Conservation (phyloP, 148 eudicot genomes). For the Chenopodium quinoa region DNA sequence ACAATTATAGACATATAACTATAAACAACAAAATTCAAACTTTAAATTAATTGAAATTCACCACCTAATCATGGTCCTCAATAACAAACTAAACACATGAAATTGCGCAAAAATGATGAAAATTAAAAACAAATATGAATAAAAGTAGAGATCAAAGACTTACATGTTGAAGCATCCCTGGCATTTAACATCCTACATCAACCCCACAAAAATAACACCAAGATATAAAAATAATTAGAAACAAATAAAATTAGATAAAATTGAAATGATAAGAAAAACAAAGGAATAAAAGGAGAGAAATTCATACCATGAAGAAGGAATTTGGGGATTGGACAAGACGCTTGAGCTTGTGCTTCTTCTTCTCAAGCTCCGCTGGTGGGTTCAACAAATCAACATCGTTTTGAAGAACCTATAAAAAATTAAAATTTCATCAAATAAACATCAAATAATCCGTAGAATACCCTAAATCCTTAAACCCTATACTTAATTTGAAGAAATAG, state of each 20-base stretch:
- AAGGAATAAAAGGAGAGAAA: not conserved
- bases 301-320: slow-evolving; percentile 38
- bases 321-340: slow-evolving; percentile 42
- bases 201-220: not conserved
- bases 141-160: not conserved
- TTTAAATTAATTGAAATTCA: too few relatives aligned
- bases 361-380: slow-evolving; percentile 40
- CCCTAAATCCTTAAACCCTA: too few relatives aligned
- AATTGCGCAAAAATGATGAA: not conserved
- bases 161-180: slow-evolving; percentile 43
- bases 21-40: too few relatives aligned
- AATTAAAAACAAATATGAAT: not conserved
- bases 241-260: not conserved
- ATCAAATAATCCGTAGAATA: too few relatives aligned
- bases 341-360: slow-evolving; percentile 42
- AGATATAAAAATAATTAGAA: not conserved
- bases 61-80: too few relatives aligned
- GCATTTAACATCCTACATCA: slow-evolving; percentile 34
- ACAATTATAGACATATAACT: too few relatives aligned
- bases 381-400: slow-evolving; percentile 39
- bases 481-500: too few relatives aligned
- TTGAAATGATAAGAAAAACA: not conserved
- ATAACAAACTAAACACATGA: too few relatives aligned
- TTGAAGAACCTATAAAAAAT: slow-evolving; percentile 26
- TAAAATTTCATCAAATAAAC: not conserved